These are phyloP conservation scores for Alternaria longipes DNA, from an alignment of 2,329 filamentous ascomycete genomes.

Conservation along the genomic window DNA sequence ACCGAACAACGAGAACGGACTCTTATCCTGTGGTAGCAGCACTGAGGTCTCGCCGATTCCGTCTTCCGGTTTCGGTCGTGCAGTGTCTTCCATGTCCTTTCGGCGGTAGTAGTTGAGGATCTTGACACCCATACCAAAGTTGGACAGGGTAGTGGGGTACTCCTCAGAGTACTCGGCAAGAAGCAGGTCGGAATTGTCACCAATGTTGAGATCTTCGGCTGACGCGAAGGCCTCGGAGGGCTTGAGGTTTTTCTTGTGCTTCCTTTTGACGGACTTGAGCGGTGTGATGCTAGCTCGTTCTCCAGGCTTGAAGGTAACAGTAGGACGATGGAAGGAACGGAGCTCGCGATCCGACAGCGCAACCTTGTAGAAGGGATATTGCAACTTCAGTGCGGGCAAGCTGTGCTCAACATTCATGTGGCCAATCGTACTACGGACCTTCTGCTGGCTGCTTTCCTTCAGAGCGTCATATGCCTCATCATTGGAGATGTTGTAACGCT, in stretches of 20 bases:
- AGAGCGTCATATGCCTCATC: constrained; percentile 95
- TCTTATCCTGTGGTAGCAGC: constrained; percentile 91
- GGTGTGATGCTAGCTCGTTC: constrained; percentile 77
- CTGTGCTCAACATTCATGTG: constrained; percentile 95
- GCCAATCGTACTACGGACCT: constrained; percentile 89
- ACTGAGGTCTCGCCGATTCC: constrained; percentile 85
- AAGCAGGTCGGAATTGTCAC: constrained; percentile 86
- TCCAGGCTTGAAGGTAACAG: constrained; percentile 75
- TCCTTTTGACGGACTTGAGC: constrained; percentile 76
- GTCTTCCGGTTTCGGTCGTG: constrained; percentile 75
- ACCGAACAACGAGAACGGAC: constrained; percentile 94
- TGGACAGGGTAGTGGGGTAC: constrained; percentile 88
- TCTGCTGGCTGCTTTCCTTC: constrained; percentile 96
- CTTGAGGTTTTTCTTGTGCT: constrained; percentile 79
- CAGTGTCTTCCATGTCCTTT: constrained; percentile 77
- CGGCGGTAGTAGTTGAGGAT: constrained; percentile 97
- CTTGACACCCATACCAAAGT: constrained; percentile 96
- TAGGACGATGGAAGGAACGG: constrained; percentile 84
- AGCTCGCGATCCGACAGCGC: constrained; percentile 76
- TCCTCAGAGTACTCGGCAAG: constrained; percentile 97
- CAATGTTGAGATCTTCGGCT: constrained; percentile 83
- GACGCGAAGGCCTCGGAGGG: constrained; percentile 80
- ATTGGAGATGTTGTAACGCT: constrained; percentile 94
- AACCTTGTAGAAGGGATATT: constrained; percentile 96
- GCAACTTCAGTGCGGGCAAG: constrained; percentile 86